These are phyloP conservation scores for Leishmania mexicana DNA, from an alignment of 208 protist genomes.

Conservation along the genomic window DNA sequence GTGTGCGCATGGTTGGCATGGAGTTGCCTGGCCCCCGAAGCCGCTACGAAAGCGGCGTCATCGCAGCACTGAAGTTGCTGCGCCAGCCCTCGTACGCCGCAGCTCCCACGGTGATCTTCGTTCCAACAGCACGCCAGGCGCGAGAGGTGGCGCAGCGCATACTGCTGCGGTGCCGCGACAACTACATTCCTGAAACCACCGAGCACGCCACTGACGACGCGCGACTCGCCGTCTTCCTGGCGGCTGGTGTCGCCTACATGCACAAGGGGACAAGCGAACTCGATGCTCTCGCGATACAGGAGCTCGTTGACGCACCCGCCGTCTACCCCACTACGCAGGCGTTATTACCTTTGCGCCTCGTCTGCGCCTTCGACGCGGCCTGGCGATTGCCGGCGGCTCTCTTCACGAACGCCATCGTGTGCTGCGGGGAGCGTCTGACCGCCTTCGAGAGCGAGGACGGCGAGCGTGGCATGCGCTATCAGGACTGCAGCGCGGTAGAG, in stretches of 20 bases:
- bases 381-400: constrained; percentile 79
- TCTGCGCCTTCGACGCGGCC: constrained; percentile 78
- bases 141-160: constrained; percentile 72
- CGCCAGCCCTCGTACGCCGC: constrained; percentile 57
- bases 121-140: constrained; percentile 62
- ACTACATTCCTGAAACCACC: constrained; percentile 51
- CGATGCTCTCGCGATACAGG: constrained; percentile 66
- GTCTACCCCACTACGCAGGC: constrained; percentile 50
- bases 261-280: constrained; percentile 63
- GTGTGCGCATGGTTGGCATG: constrained; percentile 61
- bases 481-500: constrained; percentile 66
- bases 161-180: constrained; percentile 74
- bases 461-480: constrained; percentile 23
- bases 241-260: constrained; percentile 79
- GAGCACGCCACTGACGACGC: constrained; percentile 41
- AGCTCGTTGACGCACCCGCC: constrained; percentile 54
- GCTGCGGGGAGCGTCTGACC: constrained; percentile 61
- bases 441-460: constrained; percentile 26
- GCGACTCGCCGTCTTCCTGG: constrained; percentile 55
- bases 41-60: constrained; percentile 69
- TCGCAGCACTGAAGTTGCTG: constrained; percentile 59
- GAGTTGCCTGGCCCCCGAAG: constrained; percentile 53
- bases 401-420: constrained; percentile 74
- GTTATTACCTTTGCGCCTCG: constrained; percentile 66
- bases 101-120: constrained; percentile 69